phyloP scores from a whole-genome alignment of 441 rosid species.

The Melastoma candidum region DNA sequence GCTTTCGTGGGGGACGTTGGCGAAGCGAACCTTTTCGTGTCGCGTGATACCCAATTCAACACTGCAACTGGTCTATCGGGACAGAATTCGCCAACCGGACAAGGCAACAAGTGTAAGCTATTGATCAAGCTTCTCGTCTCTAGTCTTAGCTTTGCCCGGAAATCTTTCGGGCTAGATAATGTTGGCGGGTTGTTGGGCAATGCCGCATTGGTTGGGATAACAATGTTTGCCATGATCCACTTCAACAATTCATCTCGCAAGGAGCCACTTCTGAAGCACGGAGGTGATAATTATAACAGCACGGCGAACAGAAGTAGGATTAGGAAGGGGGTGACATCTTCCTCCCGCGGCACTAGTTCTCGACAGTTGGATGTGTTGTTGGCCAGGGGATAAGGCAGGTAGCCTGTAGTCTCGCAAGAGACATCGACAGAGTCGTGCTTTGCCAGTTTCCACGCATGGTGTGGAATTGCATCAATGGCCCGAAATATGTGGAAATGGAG shows the following conservation, averaged over 20 bases:
- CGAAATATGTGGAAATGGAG: too few relatives aligned
- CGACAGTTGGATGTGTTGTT: slow-evolving; percentile 14
- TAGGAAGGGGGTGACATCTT: slow-evolving; percentile 1
- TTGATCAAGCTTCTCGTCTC: slow-evolving; percentile 37
- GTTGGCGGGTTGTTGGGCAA: slow-evolving; percentile 60
- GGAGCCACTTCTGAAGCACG: slow-evolving; percentile 23
- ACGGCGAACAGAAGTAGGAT: slow-evolving; percentile 5
- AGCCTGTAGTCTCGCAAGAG: too few relatives aligned
- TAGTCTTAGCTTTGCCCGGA: slow-evolving; percentile 47
- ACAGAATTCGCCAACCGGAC: slow-evolving; percentile 17
- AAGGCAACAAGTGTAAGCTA: slow-evolving; percentile 25
- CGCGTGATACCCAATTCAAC: slow-evolving; percentile 43
- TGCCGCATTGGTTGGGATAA: slow-evolving; percentile 62
- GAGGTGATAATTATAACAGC: background rate
- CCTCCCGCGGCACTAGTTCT: slow-evolving; percentile 1
- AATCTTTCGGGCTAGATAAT: slow-evolving; percentile 39
- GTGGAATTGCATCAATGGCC: too few relatives aligned
- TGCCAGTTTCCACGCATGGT: too few relatives aligned
- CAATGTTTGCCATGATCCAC: slow-evolving; percentile 67
- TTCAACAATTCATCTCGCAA: slow-evolving; percentile 41
- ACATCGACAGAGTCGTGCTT: too few relatives aligned
- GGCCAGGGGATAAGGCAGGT: slow-evolving; percentile 10
- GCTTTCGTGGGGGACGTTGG: slow-evolving; percentile 69
- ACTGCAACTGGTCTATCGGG: slow-evolving; percentile 26
- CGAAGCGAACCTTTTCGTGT: slow-evolving; percentile 32